Conservation (phyloP, 441 rosid species). For the Arabidopsis lyrata region DNA sequence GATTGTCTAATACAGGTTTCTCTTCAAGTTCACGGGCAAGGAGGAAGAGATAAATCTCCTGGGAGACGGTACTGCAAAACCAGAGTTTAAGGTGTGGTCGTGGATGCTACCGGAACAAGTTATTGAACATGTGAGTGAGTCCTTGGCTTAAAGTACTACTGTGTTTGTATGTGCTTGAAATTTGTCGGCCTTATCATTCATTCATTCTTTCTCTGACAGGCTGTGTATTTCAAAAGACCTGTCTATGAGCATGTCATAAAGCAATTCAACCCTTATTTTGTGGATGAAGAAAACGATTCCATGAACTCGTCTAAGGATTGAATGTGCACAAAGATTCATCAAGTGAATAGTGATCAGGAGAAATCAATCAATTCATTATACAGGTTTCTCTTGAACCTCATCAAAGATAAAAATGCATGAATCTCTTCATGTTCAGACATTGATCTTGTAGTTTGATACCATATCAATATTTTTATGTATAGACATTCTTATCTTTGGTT, state of each 20-base stretch:
- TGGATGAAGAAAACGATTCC: conserved; percentile 40
- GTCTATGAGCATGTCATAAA: conserved; percentile 68
- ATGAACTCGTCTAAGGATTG: conserved; percentile 22
- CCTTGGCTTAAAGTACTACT: background rate
- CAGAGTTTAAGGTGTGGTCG: conserved; percentile 71
- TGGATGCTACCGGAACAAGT: conserved; percentile 70
- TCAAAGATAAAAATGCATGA: conserved; percentile 16
- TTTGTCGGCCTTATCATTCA: background rate
- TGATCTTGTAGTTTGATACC: background rate
- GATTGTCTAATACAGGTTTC: conserved; percentile 57
- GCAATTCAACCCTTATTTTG: conserved; percentile 61
- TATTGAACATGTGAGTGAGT: conserved; percentile 54
- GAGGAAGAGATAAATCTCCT: conserved; percentile 74
- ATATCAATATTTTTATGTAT: background rate
- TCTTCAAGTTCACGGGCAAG: conserved; percentile 65
- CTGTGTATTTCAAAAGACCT: conserved; percentile 69
- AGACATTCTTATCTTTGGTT: conserved; percentile 19
- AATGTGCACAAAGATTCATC: conserved; percentile 5
- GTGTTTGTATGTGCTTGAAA: conserved; percentile 9
- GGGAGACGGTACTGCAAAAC: conserved; percentile 72
- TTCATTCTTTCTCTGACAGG: conserved; percentile 40
- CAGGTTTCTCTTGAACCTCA: background rate
- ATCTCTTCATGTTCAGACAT: conserved; percentile 25
- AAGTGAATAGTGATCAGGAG: conserved; percentile 21
- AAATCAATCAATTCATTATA: conserved; percentile 13